Conservation (phyloP, 108 stramenopile genomes). For the Stephanodiscus minutulus region DNA sequence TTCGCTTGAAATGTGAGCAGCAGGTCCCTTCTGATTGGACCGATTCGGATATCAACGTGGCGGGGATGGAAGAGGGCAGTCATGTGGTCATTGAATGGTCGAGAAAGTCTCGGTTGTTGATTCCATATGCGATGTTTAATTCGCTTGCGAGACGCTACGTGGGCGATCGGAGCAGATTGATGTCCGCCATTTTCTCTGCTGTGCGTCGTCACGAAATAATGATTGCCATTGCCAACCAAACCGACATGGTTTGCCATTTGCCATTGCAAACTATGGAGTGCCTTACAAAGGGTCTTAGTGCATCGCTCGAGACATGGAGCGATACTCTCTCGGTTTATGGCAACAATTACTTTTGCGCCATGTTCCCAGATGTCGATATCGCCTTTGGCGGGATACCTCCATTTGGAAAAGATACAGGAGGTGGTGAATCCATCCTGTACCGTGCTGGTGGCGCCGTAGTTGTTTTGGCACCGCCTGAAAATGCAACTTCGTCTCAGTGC, state of each 20-base stretch:
- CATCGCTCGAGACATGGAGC: slow-evolving; percentile 64
- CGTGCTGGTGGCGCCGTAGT: slow-evolving; percentile 59
- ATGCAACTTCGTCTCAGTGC: slow-evolving; percentile 71
- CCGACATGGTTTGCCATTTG: slow-evolving; percentile 64
- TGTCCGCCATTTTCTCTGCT: slow-evolving; percentile 64
- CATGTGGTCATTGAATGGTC: slow-evolving; percentile 71
- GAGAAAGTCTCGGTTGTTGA: slow-evolving; percentile 53
- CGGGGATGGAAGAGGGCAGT: slow-evolving; percentile 46
- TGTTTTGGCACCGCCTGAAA: slow-evolving; percentile 70
- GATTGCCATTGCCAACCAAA: slow-evolving; percentile 59
- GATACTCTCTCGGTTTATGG: slow-evolving; percentile 65
- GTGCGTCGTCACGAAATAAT: slow-evolving; percentile 79
- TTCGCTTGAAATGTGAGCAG: slow-evolving; percentile 50
- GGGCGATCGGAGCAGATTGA: slow-evolving; percentile 60
- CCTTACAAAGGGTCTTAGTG: slow-evolving; percentile 46
- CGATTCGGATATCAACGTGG: slow-evolving; percentile 65
- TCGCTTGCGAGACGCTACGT: slow-evolving; percentile 64
- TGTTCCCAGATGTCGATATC: slow-evolving; percentile 73
- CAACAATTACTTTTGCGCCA: slow-evolving; percentile 69
- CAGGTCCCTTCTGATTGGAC: slow-evolving; percentile 65
- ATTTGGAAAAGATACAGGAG: slow-evolving; percentile 62
- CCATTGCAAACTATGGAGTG: slow-evolving; percentile 49
- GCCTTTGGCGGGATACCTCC: slow-evolving; percentile 72
- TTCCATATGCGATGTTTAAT: slow-evolving; percentile 47
- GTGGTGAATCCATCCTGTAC: slow-evolving; percentile 46